These are phyloP conservation scores for Didymosphaeria variabile DNA, from an alignment of 2,329 filamentous ascomycete species.

Conservation along the genomic window DNA sequence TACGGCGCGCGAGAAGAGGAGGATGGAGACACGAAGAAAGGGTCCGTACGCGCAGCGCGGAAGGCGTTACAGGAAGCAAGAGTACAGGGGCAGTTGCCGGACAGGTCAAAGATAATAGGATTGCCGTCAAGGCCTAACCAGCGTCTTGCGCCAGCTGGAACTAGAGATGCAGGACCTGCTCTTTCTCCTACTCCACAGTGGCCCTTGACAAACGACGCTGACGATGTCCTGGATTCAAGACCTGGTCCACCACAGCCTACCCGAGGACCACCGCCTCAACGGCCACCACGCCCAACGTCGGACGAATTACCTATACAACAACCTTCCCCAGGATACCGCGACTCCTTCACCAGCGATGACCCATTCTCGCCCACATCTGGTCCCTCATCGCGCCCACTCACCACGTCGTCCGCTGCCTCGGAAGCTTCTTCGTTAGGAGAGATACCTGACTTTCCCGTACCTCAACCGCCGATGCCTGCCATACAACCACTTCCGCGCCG, in stretches of 20 bases:
- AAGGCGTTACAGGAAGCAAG: slow-evolving; percentile 44
- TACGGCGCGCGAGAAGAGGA: slow-evolving; percentile 39
- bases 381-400: slow-evolving; percentile 45
- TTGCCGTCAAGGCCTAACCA: slow-evolving; percentile 48
- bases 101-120: slow-evolving; percentile 46
- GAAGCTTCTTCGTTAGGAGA: slow-evolving; percentile 51
- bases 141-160: slow-evolving; percentile 33
- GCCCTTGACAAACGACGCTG: slow-evolving; percentile 54
- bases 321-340: slow-evolving; percentile 33
- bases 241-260: slow-evolving; percentile 33
- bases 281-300: slow-evolving; percentile 52
- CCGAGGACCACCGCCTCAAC: slow-evolving; percentile 51
- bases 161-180: slow-evolving; percentile 23
- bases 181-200: slow-evolving; percentile 54
- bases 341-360: slow-evolving; percentile 44
- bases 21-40: slow-evolving; percentile 37
- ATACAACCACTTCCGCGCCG: slow-evolving; percentile 49
- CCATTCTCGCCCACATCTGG: slow-evolving; percentile 43
- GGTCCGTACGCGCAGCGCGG: slow-evolving; percentile 50
- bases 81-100: slow-evolving; percentile 39
- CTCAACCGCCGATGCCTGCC: slow-evolving; percentile 43
- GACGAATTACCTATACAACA: slow-evolving; percentile 47
- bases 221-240: slow-evolving; percentile 34
- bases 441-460: slow-evolving; percentile 54
- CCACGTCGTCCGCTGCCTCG: slow-evolving; percentile 49